These are phyloP conservation scores for Monascus ruber DNA, from an alignment of 2,329 filamentous ascomycete species.

Conservation along the genomic window DNA sequence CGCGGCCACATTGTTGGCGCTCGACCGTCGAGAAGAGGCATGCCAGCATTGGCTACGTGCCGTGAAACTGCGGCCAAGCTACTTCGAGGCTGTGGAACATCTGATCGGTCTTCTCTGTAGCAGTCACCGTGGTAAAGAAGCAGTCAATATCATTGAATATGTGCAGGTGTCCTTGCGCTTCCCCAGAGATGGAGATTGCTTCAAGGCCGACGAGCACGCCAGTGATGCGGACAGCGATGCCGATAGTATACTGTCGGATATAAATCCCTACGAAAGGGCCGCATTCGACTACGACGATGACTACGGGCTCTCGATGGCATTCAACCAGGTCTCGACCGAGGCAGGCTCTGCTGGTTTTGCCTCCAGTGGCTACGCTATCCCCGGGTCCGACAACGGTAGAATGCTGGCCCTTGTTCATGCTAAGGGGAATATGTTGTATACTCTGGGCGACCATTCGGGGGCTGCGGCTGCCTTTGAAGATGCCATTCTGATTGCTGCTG, in stretches of 20 bases:
- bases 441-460: constrained; percentile 65
- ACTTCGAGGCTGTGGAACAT: constrained; percentile 92
- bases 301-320: constrained; percentile 15
- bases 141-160: constrained; percentile 74
- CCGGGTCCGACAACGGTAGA: constrained; percentile 78
- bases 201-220: constrained; percentile 40
- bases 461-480: constrained; percentile 90
- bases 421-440: constrained; percentile 97
- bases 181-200: constrained; percentile 35
- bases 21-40: constrained; percentile 72
- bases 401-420: constrained; percentile 91
- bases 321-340: constrained; percentile 17
- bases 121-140: constrained; percentile 69
- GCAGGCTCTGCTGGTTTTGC: constrained; percentile 47
- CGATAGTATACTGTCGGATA: constrained; percentile 41
- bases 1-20: constrained; percentile 75
- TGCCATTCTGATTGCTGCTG: constrained; percentile 78
- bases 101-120: constrained; percentile 77
- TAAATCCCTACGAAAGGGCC: constrained; percentile 44
- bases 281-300: constrained; percentile 47
- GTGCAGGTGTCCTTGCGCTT: constrained; percentile 63
- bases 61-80: constrained; percentile 71
- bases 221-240: constrained; percentile 51
- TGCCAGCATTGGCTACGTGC: constrained; percentile 75
- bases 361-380: constrained; percentile 72